Conservation (phyloP, 306 rosid genomes). For the Fragaria nilgerrensis region DNA sequence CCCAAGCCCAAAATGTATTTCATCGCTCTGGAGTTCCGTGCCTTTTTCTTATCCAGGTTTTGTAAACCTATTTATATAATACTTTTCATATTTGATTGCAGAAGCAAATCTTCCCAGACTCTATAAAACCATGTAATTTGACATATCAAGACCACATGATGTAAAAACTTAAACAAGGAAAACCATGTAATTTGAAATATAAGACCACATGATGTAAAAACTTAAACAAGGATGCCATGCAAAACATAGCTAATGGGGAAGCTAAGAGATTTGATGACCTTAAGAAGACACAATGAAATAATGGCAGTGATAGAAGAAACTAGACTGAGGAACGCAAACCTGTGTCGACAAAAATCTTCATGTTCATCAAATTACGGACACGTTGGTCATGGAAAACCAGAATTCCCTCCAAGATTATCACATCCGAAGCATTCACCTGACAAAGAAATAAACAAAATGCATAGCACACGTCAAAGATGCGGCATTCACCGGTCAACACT, state of each 20-base stretch:
- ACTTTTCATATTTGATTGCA: not conserved
- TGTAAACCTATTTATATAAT: not conserved
- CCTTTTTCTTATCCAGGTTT: not conserved
- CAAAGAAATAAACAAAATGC: not conserved
- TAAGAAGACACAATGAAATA: not conserved
- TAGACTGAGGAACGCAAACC: slow-evolving; percentile 44
- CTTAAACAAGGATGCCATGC: not conserved
- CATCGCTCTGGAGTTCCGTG: not conserved
- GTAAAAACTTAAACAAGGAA: not conserved
- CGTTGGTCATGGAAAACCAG: slow-evolving; percentile 93
- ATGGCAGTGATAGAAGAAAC: not conserved
- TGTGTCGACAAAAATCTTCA: slow-evolving; percentile 97
- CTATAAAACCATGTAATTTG: not conserved
- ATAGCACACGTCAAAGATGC: not conserved
- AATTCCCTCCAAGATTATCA: slow-evolving; percentile 95
- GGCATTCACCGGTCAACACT: not conserved
- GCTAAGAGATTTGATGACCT: not conserved
- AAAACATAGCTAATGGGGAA: not conserved
- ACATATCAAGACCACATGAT: not conserved
- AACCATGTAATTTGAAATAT: not conserved
- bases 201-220: not conserved
- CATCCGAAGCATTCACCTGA: slow-evolving; percentile 96
- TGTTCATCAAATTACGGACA: slow-evolving; percentile 89
- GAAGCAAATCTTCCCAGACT: not conserved
- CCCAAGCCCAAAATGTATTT: not conserved